A percentile compares a stretch with the other conserved stretches of the same genome.
Evolutionary conservation across 2,329 filamentous ascomycete species (phyloP).

Genomic region (Blastomyces silverae): DNA sequence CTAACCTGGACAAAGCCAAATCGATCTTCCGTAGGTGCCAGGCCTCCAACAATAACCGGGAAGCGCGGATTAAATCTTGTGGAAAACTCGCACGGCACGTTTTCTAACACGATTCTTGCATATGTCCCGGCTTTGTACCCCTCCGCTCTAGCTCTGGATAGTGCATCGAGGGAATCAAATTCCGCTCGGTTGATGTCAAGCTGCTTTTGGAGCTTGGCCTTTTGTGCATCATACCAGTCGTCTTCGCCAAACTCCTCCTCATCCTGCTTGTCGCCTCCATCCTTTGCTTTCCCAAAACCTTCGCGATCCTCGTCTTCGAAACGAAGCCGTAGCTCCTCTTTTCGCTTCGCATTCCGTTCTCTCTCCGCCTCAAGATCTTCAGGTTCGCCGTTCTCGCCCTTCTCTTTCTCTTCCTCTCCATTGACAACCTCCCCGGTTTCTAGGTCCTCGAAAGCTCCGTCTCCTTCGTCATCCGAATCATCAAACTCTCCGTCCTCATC

Average conservation of each 20-base stretch:
- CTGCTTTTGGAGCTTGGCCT: slow-evolving; percentile 90
- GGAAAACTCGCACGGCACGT: slow-evolving; percentile 86
- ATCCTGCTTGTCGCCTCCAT: slow-evolving; percentile 61
- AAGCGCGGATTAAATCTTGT: slow-evolving; percentile 71
- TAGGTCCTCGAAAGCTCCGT: slow-evolving; percentile 78
- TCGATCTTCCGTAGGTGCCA: slow-evolving; percentile 86
- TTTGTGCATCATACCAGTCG: slow-evolving; percentile 97
- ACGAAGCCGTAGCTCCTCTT: slow-evolving; percentile 87
- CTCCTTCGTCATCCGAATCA: slow-evolving; percentile 56
- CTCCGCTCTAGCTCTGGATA: slow-evolving; percentile 75
- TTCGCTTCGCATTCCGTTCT: slow-evolving; percentile 79
- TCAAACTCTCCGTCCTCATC: slow-evolving; percentile 44
- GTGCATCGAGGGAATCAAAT: slow-evolving; percentile 78
- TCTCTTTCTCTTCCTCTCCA: slow-evolving; percentile 32
- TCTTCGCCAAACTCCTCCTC: slow-evolving; percentile 88
- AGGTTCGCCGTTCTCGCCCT: slow-evolving; percentile 29
- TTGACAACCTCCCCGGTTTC: slow-evolving; percentile 61
- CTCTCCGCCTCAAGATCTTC: slow-evolving; percentile 75
- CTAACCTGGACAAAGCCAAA: slow-evolving; percentile 93
- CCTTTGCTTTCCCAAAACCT: slow-evolving; percentile 78
- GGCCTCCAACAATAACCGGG: slow-evolving; percentile 83
- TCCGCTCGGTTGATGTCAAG: slow-evolving; percentile 94
- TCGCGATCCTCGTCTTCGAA: slow-evolving; percentile 99
- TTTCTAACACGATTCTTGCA: slow-evolving; percentile 79
- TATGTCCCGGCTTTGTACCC: slow-evolving; percentile 90